A percentile compares a stretch with the other conserved stretches of the same genome.
These are phyloP conservation scores for Phytophthora sp. DNA, from an alignment of 352 stramenopile genomes.

Conservation along the genomic window DNA sequence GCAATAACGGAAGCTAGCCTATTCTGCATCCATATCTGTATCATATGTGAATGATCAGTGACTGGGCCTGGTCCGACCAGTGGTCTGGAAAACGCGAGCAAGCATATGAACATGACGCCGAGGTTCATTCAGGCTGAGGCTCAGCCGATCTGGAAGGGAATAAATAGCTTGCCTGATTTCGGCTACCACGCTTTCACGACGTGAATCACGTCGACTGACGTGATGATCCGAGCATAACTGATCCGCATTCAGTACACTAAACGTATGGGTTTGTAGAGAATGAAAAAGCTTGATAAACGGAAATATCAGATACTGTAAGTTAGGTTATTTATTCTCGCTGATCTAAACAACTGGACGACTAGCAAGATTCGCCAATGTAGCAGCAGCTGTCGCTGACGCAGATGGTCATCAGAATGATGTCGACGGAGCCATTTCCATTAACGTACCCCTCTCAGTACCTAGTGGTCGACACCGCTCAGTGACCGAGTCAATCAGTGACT, in stretches of 20 bases:
- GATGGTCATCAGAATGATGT: constrained; percentile 25
- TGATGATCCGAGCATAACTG: too few relatives aligned
- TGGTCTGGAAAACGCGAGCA: neutral
- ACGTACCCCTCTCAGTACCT: neutral
- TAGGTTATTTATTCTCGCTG: too few relatives aligned
- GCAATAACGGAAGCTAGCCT: neutral
- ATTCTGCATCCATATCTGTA: constrained; percentile 15
- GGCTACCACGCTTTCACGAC: too few relatives aligned
- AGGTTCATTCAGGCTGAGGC: neutral
- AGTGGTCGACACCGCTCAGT: constrained; percentile 9
- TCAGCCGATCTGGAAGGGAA: neutral
- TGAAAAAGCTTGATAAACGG: neutral
- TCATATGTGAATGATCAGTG: neutral
- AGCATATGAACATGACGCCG: neutral
- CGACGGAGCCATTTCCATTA: neutral
- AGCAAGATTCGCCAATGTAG: constrained; percentile 22
- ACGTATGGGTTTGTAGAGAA: too few relatives aligned
- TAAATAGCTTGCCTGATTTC: too few relatives aligned
- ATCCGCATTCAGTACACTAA: too few relatives aligned
- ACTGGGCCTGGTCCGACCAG: constrained; percentile 6
- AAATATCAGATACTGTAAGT: neutral
- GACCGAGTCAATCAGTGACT: too few relatives aligned
- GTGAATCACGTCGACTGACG: too few relatives aligned
- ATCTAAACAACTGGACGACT: too few relatives aligned
- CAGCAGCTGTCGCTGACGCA: constrained; percentile 8